Base-by-base conservation (phyloP, 1,139 yeast genomes). In the Waltiozyma sp. region DNA sequence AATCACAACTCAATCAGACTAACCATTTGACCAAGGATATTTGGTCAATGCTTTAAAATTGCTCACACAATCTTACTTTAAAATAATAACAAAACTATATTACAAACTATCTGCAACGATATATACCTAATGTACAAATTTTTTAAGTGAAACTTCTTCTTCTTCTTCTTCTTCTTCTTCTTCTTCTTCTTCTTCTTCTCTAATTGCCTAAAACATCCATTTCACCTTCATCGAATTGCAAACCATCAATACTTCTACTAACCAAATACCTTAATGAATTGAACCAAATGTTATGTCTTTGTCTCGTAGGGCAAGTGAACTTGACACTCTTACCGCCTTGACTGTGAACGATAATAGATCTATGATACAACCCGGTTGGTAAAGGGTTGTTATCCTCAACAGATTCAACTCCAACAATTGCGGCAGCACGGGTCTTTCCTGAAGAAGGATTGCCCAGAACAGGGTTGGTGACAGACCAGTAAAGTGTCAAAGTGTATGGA, bases 261-360 rank as follows among this genome's bases (percentile, higher is more conserved):
- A 87, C 68, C 66, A 89, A 65, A 57, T 83, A 88, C 48, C 85
- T 74, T 51, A 91, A 67, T 0, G 96, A 86, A 55, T 86, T 83
- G 61, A 72, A 82, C 98, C 98, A 91, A 42, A 88, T 79, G 56
- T 86, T 87, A 60, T 91, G 97, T 41, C 96, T 77, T 53, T 80
- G 82, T 57, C 94, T 74, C 3, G 87, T 84, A 9, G 94, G 81
- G 62, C 96, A 88, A 1, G 98, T 89, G 43, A 91, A 68, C 62
- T 81, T 86, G 52, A 91, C 65, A 10, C 77, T 67, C 47, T 83
- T 75, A 35, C 75, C 77, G 10, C 31, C 31, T 43, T 78, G 77
- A 3, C 95, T 80, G 50, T 73, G 80, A 42, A 91, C 77, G 42
- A 89, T 61, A 45, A 91, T 80, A 57, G 93, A 81, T 71, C 84